Evolutionary conservation across 805 yeast species (phyloP), one percentile per base, ranked within the genome.

Genomic region (Saturnispora halmiae): DNA sequence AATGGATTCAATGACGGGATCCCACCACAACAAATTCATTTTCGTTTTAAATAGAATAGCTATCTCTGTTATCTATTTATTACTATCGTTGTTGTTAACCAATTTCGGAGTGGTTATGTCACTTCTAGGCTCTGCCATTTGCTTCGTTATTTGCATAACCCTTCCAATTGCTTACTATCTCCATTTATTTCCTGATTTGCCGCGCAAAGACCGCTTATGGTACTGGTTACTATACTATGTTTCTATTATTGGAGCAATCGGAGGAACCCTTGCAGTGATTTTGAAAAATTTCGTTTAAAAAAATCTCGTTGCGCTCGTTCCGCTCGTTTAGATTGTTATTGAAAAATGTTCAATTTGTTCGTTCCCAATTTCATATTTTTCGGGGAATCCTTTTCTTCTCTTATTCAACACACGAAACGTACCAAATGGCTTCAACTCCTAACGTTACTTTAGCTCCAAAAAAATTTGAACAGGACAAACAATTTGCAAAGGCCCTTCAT

Each of bases 401-500:
- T 13, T 36, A 19, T 33, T 15, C 27, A 22, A 33, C 10, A n/a
- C 6, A 21, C 21, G 11, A 15, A 20, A 15, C 15, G 45, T 60
- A 34, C 18, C 31, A 39, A 31, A 4, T 34, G 38, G 20, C 29
- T 41, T 38, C 29, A 38, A 33, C 49, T 13, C 39, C 38, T 26
- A 35, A 43, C 18, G 40, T 55, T 15, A 52, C 65, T 48, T 63
- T 71, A 19, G 76, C 76, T 3, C 69, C 70, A 45, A 79, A 77
- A 63, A 66, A 79, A 48, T 75, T 64, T 59, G 65, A 65, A 38
- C 65, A 67, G 50, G 92, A 82, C 62, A 67, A 73, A 51, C 72
- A 78, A 40, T 90, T 90, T 63, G 82, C 96, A 51, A 70, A 77
- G 52, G 84, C 90, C 28, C 65, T 90, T 60, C 96, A 90, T 61